Conservation (phyloP, 2,329 filamentous ascomycete species). For the Colletotrichum viniferum region DNA sequence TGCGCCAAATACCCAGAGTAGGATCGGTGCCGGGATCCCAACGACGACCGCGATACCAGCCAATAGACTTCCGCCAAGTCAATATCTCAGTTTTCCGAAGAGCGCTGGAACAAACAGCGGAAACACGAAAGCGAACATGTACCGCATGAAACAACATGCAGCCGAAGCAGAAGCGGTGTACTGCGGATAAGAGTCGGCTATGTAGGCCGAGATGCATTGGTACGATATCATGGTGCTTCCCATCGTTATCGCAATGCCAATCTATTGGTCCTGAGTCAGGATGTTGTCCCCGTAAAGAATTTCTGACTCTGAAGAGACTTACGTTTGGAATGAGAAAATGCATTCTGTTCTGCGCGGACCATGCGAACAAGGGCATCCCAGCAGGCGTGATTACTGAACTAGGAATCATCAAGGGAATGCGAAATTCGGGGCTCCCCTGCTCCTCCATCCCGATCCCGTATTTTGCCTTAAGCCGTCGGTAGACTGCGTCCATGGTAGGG, state of each 20-base stretch:
- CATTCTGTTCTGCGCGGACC: slow-evolving; percentile 42
- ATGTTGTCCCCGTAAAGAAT: accelerated
- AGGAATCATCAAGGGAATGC: slow-evolving; percentile 40
- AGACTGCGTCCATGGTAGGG: slow-evolving; percentile 44
- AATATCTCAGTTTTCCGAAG: slow-evolving; percentile 39
- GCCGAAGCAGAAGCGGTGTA: slow-evolving; percentile 52
- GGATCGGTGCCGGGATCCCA: slow-evolving; percentile 37
- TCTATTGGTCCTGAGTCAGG: not conserved
- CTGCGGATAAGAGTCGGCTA: slow-evolving; percentile 50
- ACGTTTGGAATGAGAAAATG: slow-evolving; percentile 56
- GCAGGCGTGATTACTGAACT: slow-evolving; percentile 47
- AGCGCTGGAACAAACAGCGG: slow-evolving; percentile 51
- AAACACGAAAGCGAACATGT: slow-evolving; percentile 51
- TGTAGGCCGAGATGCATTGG: slow-evolving; percentile 30
- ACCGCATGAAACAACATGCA: slow-evolving; percentile 48
- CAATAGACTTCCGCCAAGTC: slow-evolving; percentile 42
- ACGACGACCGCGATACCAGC: slow-evolving; percentile 41
- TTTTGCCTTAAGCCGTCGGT: slow-evolving; percentile 33
- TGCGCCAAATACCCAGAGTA: slow-evolving; percentile 46
- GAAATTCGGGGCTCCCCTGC: slow-evolving; percentile 58
- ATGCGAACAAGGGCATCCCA: slow-evolving; percentile 48
- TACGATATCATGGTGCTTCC: slow-evolving; percentile 6
- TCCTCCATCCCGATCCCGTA: slow-evolving; percentile 20
- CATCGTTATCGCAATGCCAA: not conserved
- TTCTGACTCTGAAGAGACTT: not conserved